Evolutionary conservation across 2,329 filamentous ascomycete species (phyloP), one percentile per base, ranked within the genome.

Genomic region (Ophioceras dolichostomum): DNA sequence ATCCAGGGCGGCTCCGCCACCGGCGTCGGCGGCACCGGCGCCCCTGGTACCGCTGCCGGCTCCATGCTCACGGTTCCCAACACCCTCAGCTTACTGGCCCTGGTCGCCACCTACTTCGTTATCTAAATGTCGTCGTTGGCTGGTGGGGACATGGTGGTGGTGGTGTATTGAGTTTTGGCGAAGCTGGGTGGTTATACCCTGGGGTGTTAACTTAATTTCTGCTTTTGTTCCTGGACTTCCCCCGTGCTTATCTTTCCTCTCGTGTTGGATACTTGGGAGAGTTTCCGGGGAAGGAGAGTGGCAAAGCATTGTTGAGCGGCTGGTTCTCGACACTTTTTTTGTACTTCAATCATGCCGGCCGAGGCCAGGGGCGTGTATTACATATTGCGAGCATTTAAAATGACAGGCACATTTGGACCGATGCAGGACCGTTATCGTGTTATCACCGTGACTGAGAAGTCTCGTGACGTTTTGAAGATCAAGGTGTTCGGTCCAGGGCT

Each of bases 61-160:
- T 34, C 34, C 10, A 22, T 52, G 39, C 44, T 68, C 43, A 46
- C 57, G 34, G 57, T 59, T 7, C 60, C 67, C 19, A 54, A 54
- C 49, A 55, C 60, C 13, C 45, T 65, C 42, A 55, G 56, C 30
- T 55, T 74, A 33, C 43, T 67, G 35, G 61, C 51, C 41, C 41
- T 67, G 24, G 65, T 47, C 10, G 54, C 48, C 35, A 59, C 58
- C 24, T 57, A 60, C 40, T 54, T 70, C 40, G 45, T 71, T 47
- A 53, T 73, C 35, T 59, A 54, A 47, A 26, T 26, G 22, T 26
- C 7, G 8, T 26, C 8, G 7, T 12, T 26, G 8, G 22, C 8
- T 26, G 22, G 8, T 26, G 22, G 22, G 17, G 14, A 18, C n/a
- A 20, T n/a, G n/a, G n/a, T n/a, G n/a, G n/a, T n/a, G n/a, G n/a